Evolutionary conservation across 352 stramenopile species (phyloP).

Genomic region (Elongisporangium senticosum): DNA sequence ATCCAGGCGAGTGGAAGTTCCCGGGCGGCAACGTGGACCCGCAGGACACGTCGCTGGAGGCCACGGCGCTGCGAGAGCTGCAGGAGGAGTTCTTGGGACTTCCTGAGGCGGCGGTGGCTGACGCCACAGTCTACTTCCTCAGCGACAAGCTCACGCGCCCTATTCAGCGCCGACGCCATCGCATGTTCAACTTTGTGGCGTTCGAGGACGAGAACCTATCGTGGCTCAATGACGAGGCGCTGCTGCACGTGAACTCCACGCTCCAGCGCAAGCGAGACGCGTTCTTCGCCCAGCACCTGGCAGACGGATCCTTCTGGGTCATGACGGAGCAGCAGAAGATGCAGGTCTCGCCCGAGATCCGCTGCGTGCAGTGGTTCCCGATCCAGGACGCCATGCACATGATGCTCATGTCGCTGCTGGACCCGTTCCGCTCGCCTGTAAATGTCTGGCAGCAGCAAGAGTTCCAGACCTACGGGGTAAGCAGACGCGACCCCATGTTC

Average conservation of each 20-base stretch:
- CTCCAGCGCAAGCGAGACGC: slow-evolving; percentile 29
- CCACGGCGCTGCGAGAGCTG: slow-evolving; percentile 38
- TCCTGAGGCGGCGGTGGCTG: slow-evolving; percentile 1
- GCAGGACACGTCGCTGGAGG: slow-evolving; percentile 27
- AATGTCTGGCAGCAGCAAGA: slow-evolving; percentile 36
- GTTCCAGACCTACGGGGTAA: slow-evolving; percentile 28
- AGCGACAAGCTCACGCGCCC: slow-evolving; percentile 38
- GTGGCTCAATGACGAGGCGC: slow-evolving; percentile 27
- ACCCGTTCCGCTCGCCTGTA: slow-evolving; percentile 17
- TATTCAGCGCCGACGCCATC: slow-evolving; percentile 35
- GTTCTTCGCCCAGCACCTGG: slow-evolving; percentile 21
- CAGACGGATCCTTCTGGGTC: slow-evolving; percentile 30
- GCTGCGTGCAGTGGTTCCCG: slow-evolving; percentile 47
- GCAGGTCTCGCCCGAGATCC: slow-evolving; percentile 46
- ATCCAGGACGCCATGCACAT: slow-evolving; percentile 43
- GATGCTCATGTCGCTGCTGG: slow-evolving; percentile 25
- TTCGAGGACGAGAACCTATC: slow-evolving; percentile 47
- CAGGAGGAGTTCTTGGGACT: slow-evolving; percentile 53
- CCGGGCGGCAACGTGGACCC: slow-evolving; percentile 41
- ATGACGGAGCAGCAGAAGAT: slow-evolving; percentile 35
- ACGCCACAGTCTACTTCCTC: slow-evolving; percentile 26
- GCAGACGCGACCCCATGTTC: slow-evolving; percentile 45
- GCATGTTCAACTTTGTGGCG: slow-evolving; percentile 67
- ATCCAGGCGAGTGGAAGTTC: slow-evolving; percentile 67
- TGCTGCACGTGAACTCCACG: slow-evolving; percentile 33